Percentiles rank a stretch among this genome's conserved stretches.
Evolutionary conservation across 2,329 filamentous ascomycete genomes (phyloP).

Genomic region (Sclerotinia nivalis): DNA sequence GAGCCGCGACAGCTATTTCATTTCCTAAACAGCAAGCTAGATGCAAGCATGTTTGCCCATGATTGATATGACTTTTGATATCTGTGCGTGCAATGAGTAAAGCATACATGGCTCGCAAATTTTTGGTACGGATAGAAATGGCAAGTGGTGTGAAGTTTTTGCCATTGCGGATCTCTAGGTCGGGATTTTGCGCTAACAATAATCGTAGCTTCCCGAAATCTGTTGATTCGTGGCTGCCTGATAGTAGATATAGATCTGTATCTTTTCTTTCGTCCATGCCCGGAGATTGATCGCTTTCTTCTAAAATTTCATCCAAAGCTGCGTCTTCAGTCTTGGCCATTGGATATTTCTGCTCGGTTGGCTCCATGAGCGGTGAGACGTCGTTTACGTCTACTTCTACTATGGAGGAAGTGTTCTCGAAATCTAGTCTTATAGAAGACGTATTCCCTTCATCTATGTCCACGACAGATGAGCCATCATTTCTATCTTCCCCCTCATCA

Average conservation of each 20-base stretch:
- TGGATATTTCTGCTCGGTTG: too few relatives aligned
- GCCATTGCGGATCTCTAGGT: background rate
- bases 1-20: background rate
- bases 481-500: background rate
- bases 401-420: too few relatives aligned
- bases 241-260: background rate
- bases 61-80: too few relatives aligned
- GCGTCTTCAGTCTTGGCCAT: background rate
- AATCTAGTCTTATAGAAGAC: too few relatives aligned
- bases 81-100: background rate
- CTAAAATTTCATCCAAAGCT: background rate
- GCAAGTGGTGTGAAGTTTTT: background rate
- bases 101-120: constrained; percentile 6
- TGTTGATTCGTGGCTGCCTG: background rate
- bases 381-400: background rate
- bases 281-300: background rate
- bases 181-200: background rate
- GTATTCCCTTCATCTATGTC: background rate
- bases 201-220: background rate
- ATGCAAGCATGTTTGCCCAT: background rate
- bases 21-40: constrained; percentile 4
- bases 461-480: background rate
- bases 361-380: too few relatives aligned
- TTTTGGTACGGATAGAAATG: background rate
- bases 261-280: background rate